Base-by-base conservation (phyloP, 2,329 filamentous ascomycete species). In the Penicillium griseofulvum region DNA sequence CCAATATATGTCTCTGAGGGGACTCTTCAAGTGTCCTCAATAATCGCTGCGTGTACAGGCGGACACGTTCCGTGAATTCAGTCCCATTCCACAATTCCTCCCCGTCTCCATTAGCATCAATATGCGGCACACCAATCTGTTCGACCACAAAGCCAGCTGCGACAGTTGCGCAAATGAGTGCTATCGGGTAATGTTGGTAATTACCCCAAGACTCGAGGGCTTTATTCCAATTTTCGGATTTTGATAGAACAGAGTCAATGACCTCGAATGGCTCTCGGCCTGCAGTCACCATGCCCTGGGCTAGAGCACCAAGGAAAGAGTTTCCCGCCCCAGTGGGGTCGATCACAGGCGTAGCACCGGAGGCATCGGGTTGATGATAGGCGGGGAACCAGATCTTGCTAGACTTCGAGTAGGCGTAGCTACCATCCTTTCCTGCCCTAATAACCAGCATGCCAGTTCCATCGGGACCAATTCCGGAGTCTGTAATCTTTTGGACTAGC, bases 271-370 rank as follows among this genome's bases (percentile, higher is more conserved):
- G 67, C n/a, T 55, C 57, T 49, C 70, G 67, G 10, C 65, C 75
- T 26, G 68, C 64, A 55, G 79, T 76, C 19, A 82, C 76, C 60
- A 86, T 70, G 1, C 80, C 83, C 22, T 86, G 77, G 7, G 82
- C 78, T 55, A 87, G 67, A 2, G 82, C 84, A 22, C 85, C 84
- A 9, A 97, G 78, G 65, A 97, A 97, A 0, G 89, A 87, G 73
- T 99, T 99, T 0, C 94, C 94, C 19, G 91, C 94, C 10, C 94
- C 94, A 0, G 94, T 97, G 0, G 93, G 92, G 72, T 97, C 94
- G n/a, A 94, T 77, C 1, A 97, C 90, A 49, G 65, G 57, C 57
- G 71, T 69, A 58, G 55, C 58, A 55, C 67, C 68, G 0, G 71
- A 61, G 24, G 56, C 55, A 43, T 58, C 64, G 19, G 69, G 74